Percentiles rank a stretch among this genome's conserved stretches.
phyloP scores from a whole-genome alignment of 106 monocot species.

The Dioscorea alata region DNA sequence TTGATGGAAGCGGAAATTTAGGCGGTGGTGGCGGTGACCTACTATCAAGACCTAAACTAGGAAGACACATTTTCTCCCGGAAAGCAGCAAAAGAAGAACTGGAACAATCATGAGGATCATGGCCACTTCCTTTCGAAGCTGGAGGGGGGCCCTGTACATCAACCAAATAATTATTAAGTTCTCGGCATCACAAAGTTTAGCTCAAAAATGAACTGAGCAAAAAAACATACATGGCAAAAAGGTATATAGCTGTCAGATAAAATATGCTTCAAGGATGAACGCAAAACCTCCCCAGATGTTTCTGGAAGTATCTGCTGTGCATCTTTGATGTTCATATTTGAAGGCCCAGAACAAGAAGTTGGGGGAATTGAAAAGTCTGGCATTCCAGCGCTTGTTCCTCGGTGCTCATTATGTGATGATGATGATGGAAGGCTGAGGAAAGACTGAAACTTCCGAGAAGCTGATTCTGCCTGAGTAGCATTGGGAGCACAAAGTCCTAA shows the following conservation, averaged over 20 bases:
- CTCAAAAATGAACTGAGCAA: background rate
- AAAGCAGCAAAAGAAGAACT: slow-evolving; percentile 48
- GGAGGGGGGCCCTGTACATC: slow-evolving; percentile 39
- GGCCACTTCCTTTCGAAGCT: slow-evolving; percentile 17
- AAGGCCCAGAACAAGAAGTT: slow-evolving; percentile 20
- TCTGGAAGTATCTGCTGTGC: slow-evolving; percentile 17
- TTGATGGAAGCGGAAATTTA: slow-evolving; percentile 35
- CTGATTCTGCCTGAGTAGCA: slow-evolving; percentile 37
- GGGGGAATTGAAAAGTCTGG: slow-evolving; percentile 28
- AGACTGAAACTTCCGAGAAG: slow-evolving; percentile 19
- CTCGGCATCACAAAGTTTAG: background rate
- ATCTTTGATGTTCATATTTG: slow-evolving; percentile 18
- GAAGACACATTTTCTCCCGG: slow-evolving; percentile 59
- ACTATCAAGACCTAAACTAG: slow-evolving; percentile 38
- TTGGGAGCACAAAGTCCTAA: slow-evolving; percentile 91
- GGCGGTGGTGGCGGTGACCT: slow-evolving; percentile 5
- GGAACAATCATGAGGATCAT: slow-evolving; percentile 23
- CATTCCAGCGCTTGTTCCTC: slow-evolving; percentile 13
- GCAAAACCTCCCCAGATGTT: slow-evolving; percentile 26
- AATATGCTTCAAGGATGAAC: slow-evolving; percentile 35
- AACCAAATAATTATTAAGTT: slow-evolving; percentile 11
- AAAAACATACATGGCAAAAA: slow-evolving; percentile 44
- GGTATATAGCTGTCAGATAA: slow-evolving; percentile 60
- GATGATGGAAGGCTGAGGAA: slow-evolving; percentile 6
- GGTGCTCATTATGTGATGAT: slow-evolving; percentile 30